Conservation (phyloP, 129 eudicot species). For the Artemisia tridentata region DNA sequence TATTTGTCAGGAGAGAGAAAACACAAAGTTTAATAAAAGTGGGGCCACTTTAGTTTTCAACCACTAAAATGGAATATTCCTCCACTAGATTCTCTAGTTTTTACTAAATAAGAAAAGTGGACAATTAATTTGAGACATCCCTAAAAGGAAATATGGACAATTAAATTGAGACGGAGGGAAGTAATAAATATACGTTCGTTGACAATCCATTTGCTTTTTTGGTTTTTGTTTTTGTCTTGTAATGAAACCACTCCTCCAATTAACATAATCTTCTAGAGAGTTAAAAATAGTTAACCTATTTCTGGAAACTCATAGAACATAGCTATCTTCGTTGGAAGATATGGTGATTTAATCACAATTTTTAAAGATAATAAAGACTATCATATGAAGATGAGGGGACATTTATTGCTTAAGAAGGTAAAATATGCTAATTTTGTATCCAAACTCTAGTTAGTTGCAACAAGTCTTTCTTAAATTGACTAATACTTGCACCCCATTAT, state of each 20-base stretch:
- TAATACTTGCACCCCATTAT: neutral
- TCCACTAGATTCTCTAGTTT: too few species aligned
- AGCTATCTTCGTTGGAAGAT: neutral
- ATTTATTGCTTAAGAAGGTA: slow-evolving; percentile 21
- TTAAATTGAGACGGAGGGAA: too few species aligned
- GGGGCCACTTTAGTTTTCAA: too few species aligned
- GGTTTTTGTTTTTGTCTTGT: neutral
- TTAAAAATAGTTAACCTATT: neutral
- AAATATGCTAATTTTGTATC: slow-evolving; percentile 2
- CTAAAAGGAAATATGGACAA: too few species aligned
- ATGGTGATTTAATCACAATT: slow-evolving; percentile 6
- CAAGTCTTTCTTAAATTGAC: slow-evolving; percentile 24
- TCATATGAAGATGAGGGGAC: neutral
- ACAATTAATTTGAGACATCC: too few species aligned
- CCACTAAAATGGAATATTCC: too few species aligned
- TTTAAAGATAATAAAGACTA: neutral
- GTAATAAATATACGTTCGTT: too few species aligned
- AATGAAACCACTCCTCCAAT: neutral
- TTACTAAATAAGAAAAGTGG: too few species aligned
- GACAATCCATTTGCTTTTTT: neutral
- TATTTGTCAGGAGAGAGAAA: too few species aligned
- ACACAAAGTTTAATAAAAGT: too few species aligned
- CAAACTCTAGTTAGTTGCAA: slow-evolving; percentile 27
- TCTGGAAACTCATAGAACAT: neutral
- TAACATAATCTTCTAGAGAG: neutral